Percentiles rank a stretch among this genome's conserved stretches.
Conservation (phyloP, 495 filamentous ascomycete genomes). For the Aspergillus leporis region DNA sequence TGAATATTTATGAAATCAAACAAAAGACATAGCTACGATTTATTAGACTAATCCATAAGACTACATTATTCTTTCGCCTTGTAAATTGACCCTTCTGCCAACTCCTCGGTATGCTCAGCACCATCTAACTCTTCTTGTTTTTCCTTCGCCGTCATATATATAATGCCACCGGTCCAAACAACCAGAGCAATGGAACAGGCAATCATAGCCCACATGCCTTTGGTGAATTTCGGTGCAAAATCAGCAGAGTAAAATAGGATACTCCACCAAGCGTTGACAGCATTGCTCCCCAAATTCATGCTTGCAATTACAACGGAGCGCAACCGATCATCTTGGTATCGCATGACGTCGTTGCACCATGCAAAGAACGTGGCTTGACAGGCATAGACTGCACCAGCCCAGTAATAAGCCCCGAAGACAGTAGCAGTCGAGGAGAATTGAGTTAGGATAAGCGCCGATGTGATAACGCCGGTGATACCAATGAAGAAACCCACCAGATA, state of each 20-base stretch:
- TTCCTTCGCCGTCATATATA: slow-evolving; percentile 30
- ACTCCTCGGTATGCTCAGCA: neutral
- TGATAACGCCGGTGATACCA: slow-evolving; percentile 47
- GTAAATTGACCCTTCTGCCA: neutral
- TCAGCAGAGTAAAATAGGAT: slow-evolving; percentile 63
- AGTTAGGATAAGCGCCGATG: slow-evolving; percentile 49
- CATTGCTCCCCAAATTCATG: slow-evolving; percentile 59
- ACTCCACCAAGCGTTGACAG: slow-evolving; percentile 62
- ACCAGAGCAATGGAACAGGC: slow-evolving; percentile 50
- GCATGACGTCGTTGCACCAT: slow-evolving; percentile 60
- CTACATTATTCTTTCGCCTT: neutral
- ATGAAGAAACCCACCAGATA: slow-evolving; percentile 58
- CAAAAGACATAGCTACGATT: neutral
- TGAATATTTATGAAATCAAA: neutral
- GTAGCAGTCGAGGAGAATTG: slow-evolving; percentile 40
- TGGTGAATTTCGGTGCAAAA: slow-evolving; percentile 59
- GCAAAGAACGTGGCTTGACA: slow-evolving; percentile 61
- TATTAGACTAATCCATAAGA: neutral
- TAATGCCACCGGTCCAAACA: slow-evolving; percentile 50
- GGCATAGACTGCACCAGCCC: slow-evolving; percentile 55
- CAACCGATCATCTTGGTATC: slow-evolving; percentile 44
- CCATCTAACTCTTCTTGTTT: neutral
- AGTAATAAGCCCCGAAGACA: slow-evolving; percentile 55
- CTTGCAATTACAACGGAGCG: slow-evolving; percentile 52
- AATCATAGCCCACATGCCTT: slow-evolving; percentile 63